Base-by-base conservation (phyloP, 2,329 filamentous ascomycete genomes). In the Colletotrichum truncatum region DNA sequence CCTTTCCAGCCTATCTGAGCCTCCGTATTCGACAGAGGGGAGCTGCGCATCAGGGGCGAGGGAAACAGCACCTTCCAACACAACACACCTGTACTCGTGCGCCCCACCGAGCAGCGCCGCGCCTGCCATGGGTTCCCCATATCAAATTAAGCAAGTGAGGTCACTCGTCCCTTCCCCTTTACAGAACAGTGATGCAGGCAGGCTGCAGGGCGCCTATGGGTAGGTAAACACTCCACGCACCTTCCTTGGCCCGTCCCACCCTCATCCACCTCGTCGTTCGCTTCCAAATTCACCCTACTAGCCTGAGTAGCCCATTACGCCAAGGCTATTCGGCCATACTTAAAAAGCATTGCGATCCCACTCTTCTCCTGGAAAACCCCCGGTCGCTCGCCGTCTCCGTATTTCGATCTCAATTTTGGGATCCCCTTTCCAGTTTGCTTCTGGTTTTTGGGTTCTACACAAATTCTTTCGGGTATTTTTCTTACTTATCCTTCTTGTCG, bases 281-380 rank as follows among this genome's bases (percentile, higher is more conserved):
- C 34, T 41, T 34, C 34, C n/a, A 18, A 23, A 34, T 43, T 26
- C 34, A 49, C 59, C 41, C 59, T 51, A 58, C 53, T 23, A 49
- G 53, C 41, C 59, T 58, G 25, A 38, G 46, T n/a, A 46, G 39
- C 41, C 61, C 55, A 61, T 21, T 60, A 25, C 48, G 61, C 61
- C 61, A 64, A 64, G 60, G 48, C 52, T 30, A 26, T 38, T 23
- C 34, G 18, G 49, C 38, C 23, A 25, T 59, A 32, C 56, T 46
- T 60, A 64, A 60, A 39, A 60, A 52, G 39, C 39, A 54, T 64
- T 53, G 48, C 48, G n/a, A 64, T 64, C 56, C 61, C 61, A 54
- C 61, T 64, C 55, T 52, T 26, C 48, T 39, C 46, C 28, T 54
- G 46, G 53, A 14, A n/a, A 41, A 6, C 48, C 25, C 25, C 30